A percentile compares a stretch with the other conserved stretches of the same genome.
phyloP scores from a whole-genome alignment of 1,284 basidiomycete genomes.

The Ceratobasidium sp. region DNA sequence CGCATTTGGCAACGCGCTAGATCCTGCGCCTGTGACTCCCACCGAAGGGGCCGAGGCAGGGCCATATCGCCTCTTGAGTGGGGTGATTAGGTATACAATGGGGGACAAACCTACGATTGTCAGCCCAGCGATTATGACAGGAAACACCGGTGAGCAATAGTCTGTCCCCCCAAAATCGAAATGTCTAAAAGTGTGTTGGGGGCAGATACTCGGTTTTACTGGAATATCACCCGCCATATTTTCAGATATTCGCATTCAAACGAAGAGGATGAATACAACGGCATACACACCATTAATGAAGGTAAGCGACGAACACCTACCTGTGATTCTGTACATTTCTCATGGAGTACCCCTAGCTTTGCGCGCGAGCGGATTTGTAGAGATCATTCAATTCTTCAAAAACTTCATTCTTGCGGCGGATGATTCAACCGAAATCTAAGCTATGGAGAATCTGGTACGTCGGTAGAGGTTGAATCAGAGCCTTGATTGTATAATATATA shows the following conservation, averaged over 20 bases:
- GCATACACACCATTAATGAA: slow-evolving; percentile 74
- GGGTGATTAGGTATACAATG: slow-evolving; percentile 59
- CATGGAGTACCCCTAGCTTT: slow-evolving; percentile 5
- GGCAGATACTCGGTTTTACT: slow-evolving; percentile 64
- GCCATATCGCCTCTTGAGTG: slow-evolving; percentile 61
- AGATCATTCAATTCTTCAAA: slow-evolving; percentile 53
- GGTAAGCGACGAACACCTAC: slow-evolving; percentile 49
- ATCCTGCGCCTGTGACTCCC: slow-evolving; percentile 67
- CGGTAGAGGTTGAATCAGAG: no score
- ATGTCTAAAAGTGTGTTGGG: not conserved
- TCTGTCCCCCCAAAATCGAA: not conserved
- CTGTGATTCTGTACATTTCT: not conserved
- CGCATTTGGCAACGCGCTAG: slow-evolving; percentile 59
- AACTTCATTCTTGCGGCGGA: slow-evolving; percentile 54
- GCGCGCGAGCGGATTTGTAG: slow-evolving; percentile 49
- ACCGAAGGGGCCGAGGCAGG: slow-evolving; percentile 53
- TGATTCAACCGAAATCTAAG: slow-evolving; percentile 41
- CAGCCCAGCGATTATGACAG: slow-evolving; percentile 63
- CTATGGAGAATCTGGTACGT: no score
- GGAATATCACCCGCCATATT: slow-evolving; percentile 62
- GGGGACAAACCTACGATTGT: slow-evolving; percentile 55
- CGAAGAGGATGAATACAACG: slow-evolving; percentile 48
- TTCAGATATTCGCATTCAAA: slow-evolving; percentile 61
- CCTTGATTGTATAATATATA: no score
- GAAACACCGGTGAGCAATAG: slow-evolving; percentile 53